Percentiles rank a stretch among this genome's conserved stretches.
These are phyloP conservation scores for Gracilaria caudata DNA, from an alignment of 23 red algal species.

Conservation along the genomic window DNA sequence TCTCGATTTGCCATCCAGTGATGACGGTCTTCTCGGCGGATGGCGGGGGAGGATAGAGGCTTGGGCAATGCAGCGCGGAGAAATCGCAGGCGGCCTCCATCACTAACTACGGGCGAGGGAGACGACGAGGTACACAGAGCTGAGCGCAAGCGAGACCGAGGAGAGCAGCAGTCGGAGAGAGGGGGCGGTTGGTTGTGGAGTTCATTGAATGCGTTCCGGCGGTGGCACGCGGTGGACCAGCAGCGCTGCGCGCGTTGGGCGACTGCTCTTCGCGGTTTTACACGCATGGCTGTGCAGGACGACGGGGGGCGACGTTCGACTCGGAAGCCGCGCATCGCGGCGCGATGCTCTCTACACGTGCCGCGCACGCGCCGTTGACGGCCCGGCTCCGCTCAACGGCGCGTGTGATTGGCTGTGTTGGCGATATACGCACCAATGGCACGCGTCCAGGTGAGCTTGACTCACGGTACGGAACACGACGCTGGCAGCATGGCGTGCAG, in stretches of 20 bases:
- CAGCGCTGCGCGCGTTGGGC: neutral
- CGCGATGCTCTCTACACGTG: slow-evolving; percentile 17
- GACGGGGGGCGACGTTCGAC: slow-evolving; percentile 31
- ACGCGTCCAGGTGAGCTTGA: neutral
- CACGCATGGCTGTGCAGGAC: slow-evolving; percentile 38
- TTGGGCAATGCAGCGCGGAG: slow-evolving; percentile 54
- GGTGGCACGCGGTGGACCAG: neutral
- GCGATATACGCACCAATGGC: neutral
- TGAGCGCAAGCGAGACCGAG: neutral
- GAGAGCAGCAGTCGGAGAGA: neutral
- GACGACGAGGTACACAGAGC: neutral
- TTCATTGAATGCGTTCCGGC: slow-evolving; percentile 25
- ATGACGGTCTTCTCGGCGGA: slow-evolving; percentile 22
- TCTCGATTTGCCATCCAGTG: slow-evolving; percentile 32
- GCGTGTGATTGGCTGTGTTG: neutral
- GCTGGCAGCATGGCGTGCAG: neutral
- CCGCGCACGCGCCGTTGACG: neutral
- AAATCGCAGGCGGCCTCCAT: slow-evolving; percentile 33
- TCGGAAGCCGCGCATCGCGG: neutral
- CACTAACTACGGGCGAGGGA: no score
- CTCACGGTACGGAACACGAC: neutral
- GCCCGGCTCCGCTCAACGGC: no score
- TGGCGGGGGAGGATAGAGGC: neutral
- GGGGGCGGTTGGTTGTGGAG: neutral
- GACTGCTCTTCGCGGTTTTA: neutral